These are phyloP conservation scores for Rhynchosporium secalis DNA, from an alignment of 2,329 filamentous ascomycete genomes.

Conservation along the genomic window DNA sequence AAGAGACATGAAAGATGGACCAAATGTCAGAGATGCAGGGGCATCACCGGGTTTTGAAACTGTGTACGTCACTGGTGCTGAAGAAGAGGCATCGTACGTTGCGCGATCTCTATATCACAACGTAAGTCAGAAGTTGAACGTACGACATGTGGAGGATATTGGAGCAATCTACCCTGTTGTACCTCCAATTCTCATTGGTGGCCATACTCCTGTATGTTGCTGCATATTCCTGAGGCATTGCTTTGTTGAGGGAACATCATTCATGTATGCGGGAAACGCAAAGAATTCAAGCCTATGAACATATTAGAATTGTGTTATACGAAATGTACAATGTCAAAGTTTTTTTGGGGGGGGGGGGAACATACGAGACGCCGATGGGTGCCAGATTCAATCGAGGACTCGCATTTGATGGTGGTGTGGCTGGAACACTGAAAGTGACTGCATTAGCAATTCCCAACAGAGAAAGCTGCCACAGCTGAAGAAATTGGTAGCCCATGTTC, in stretches of 20 bases:
- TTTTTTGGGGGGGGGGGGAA: too few species aligned
- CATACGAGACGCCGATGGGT: too few species aligned
- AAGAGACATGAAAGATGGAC: constrained; percentile 52
- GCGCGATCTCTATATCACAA: constrained; percentile 48
- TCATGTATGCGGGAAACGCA: constrained; percentile 55
- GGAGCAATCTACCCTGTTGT: constrained; percentile 50
- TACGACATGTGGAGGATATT: neutral
- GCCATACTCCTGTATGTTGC: constrained; percentile 51
- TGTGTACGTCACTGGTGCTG: constrained; percentile 51
- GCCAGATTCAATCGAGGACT: too few species aligned
- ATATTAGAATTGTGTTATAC: too few species aligned
- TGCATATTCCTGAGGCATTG: constrained; percentile 55
- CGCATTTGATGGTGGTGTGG: too few species aligned
- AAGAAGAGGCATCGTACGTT: constrained; percentile 48
- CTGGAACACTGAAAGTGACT: too few species aligned
- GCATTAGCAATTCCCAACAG: too few species aligned
- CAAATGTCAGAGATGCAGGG: constrained; percentile 51
- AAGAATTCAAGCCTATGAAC: constrained; percentile 54
- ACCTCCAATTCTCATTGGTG: constrained; percentile 57
- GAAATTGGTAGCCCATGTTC: too few species aligned
- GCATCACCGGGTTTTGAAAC: constrained; percentile 51
- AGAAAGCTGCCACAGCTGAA: too few species aligned
- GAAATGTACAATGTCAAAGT: too few species aligned
- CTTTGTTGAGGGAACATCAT: constrained; percentile 50
- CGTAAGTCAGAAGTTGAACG: neutral